These are phyloP conservation scores for Cyphellophora europaea DNA, from an alignment of 2,329 filamentous ascomycete species.

Conservation along the genomic window DNA sequence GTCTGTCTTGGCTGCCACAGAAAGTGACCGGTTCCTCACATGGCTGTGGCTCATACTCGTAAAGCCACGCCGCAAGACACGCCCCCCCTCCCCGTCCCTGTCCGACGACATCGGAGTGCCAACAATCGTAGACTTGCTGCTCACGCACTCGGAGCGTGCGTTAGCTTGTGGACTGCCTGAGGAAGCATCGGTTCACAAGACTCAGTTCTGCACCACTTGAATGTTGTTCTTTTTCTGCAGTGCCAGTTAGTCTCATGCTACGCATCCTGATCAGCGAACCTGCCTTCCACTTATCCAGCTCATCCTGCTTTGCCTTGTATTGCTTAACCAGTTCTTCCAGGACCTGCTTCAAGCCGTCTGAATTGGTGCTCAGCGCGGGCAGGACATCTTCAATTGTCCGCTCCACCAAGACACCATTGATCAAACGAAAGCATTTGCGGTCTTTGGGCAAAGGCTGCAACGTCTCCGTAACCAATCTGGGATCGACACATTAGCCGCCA, in stretches of 20 bases:
- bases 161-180: no score
- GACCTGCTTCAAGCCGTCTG: constrained; percentile 87
- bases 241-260: no score
- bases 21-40: no score
- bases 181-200: no score
- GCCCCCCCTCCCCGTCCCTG: no score
- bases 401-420: constrained; percentile 93
- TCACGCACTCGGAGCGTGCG: no score
- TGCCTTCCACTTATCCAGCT: constrained; percentile 98
- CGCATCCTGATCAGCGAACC: no score
- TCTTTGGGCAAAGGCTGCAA: constrained; percentile 71
- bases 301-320: constrained; percentile 88
- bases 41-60: no score
- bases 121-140: no score
- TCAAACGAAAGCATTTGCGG: constrained; percentile 97
- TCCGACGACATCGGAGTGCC: no score
- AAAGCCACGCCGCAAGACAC: no score
- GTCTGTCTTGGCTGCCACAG: no score
- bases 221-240: constrained; percentile 40
- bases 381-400: constrained; percentile 87
- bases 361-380: constrained; percentile 84
- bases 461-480: constrained; percentile 87
- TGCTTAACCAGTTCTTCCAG: constrained; percentile 91
- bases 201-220: constrained; percentile 37
- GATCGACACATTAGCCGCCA: constrained; percentile 3